Base-by-base conservation (phyloP, 2,329 filamentous ascomycete species). In the Fusarium oxysporum region DNA sequence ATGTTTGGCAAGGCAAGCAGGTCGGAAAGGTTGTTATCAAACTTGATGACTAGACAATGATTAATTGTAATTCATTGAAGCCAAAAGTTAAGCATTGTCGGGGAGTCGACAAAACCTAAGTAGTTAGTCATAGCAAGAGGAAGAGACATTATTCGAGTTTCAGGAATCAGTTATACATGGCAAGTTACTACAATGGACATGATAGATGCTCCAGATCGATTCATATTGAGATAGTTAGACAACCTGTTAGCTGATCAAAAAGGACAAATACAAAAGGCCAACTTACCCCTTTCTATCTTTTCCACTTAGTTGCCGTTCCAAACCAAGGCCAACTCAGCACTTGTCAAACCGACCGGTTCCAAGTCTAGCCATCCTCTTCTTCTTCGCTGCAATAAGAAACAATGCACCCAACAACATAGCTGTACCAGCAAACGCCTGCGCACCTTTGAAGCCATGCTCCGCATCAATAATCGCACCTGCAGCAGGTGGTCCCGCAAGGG, bases 401-500 rank as follows among this genome's bases (percentile, higher is more conserved):
- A 68, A 75, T 38, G 78, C 80, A 0, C 86, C 86, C 3, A 86
- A 58, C 13, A 86, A 50, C 72, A 88, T 57, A 8, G 77, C 79
- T 3, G 72, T 73, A 0, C 85, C 87, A 1, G 85, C 83, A 71
- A 88, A 89, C 2, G 76, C 78, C 79, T 89, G 86, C 10, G 87
- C 86, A 2, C 85, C 87, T 11, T 77, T 72, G 48, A 87, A 89
- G 0, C 85, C 86, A 0, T 84, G 84, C 35, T 78, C 70, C 0
- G 76, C 76, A 4, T 82, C 79, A 43, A 89, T 84, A 23, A 89
- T 82, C 3, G 85, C 85, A 0, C 87, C 87, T 0, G 84, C 84
- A 30, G 89, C 85, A 0, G 87, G 87, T 21, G 86, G 85, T 0
- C 87, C 87, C 2, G 83, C 86, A 38, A 90, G 78, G n/a, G 84